A percentile compares a stretch with the other conserved stretches of the same genome.
phyloP scores from a whole-genome alignment of 2,329 filamentous ascomycete genomes.

The Aspergillus sp. region DNA sequence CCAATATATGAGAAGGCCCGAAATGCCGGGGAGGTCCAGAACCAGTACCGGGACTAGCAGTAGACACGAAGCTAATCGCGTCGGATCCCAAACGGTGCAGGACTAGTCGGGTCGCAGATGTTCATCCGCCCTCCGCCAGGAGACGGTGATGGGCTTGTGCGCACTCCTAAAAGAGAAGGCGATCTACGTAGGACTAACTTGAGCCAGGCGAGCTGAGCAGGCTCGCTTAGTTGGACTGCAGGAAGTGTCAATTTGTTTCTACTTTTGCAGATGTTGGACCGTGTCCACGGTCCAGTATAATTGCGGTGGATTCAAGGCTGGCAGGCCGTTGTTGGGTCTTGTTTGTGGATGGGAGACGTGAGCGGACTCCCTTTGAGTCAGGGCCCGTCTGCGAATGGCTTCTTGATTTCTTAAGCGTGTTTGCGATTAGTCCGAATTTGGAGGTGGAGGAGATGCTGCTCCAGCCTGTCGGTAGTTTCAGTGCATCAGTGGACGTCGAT shows the following conservation, averaged over 20 bases:
- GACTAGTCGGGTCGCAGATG: not conserved
- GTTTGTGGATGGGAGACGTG: not conserved
- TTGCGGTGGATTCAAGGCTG: not conserved
- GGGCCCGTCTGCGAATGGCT: not conserved
- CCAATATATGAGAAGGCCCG: slow-evolving; percentile 1
- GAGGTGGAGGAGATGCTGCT: not conserved
- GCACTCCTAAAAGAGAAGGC: not conserved
- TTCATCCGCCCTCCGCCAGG: not conserved
- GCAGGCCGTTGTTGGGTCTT: not conserved
- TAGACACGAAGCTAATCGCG: slow-evolving; percentile 1
- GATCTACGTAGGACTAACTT: not conserved
- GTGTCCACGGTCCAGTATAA: not conserved
- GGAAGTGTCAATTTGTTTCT: not conserved
- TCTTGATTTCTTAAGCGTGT: not conserved
- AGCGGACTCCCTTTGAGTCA: not conserved
- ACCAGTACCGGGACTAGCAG: not conserved
- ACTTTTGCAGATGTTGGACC: not conserved
- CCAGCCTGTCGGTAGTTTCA: not conserved
- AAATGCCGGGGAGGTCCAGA: slow-evolving; percentile 2
- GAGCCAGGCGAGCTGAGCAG: not conserved
- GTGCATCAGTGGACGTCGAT: not conserved
- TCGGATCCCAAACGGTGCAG: not conserved
- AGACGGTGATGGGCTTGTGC: not conserved
- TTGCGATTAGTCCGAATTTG: not conserved
- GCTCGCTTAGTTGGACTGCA: not conserved